Percentiles rank a stretch among this genome's conserved stretches.
phyloP scores from a whole-genome alignment of 371 early-diverging fungal species.

The Circinella umbellata region DNA sequence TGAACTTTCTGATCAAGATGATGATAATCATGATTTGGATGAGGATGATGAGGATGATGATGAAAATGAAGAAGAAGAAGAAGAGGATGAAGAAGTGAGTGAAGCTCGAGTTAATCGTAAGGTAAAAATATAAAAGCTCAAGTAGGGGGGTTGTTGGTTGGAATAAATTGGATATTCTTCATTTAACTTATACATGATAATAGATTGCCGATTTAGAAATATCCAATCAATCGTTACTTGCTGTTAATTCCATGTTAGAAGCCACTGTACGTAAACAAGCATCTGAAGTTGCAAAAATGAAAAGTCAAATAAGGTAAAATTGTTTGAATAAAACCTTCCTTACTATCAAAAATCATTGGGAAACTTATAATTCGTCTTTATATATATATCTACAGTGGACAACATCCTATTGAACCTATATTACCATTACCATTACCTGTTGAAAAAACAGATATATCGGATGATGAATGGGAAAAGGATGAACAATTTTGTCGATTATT shows the following conservation, averaged over 20 bases:
- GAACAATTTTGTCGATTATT: conserved; percentile 37
- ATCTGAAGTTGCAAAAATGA: conserved; percentile 44
- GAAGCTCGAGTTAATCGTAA: conserved; percentile 50
- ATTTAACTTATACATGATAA: conserved; percentile 8
- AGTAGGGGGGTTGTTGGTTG: background rate
- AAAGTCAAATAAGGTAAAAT: conserved; percentile 25
- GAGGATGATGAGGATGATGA: conserved; percentile 24
- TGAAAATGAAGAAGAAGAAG: conserved; percentile 25
- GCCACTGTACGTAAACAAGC: conserved; percentile 55
- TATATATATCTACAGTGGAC: background rate
- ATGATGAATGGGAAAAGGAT: conserved; percentile 50
- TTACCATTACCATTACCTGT: conserved; percentile 11
- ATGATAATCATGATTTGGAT: conserved; percentile 18
- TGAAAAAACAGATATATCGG: conserved; percentile 15
- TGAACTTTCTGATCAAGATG: conserved; percentile 38
- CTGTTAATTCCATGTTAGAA: conserved; percentile 55
- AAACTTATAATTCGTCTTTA: background rate
- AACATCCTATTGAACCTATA: conserved; percentile 12
- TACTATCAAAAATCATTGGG: too few relatives aligned
- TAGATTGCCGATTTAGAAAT: conserved; percentile 60
- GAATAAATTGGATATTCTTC: background rate
- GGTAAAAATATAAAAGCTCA: conserved; percentile 20
- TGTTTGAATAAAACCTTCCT: background rate
- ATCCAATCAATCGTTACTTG: conserved; percentile 48
- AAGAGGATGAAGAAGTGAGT: conserved; percentile 32